Base-by-base conservation (phyloP, 805 yeast genomes). In the Metschnikowia orientalis region DNA sequence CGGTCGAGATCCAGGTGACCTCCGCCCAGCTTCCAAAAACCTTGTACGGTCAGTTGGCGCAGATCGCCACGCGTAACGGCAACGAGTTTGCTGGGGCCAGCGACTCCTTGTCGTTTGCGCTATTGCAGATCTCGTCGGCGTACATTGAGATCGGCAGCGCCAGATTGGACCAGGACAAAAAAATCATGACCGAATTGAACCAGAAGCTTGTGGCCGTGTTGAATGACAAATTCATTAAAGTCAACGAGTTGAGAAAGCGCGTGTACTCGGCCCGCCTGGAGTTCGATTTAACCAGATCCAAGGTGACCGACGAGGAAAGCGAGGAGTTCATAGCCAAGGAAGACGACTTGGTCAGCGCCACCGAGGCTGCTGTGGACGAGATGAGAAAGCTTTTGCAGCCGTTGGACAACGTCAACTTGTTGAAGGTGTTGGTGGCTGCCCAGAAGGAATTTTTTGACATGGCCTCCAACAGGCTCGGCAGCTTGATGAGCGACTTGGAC, bases 331-430 rank as follows among this genome's bases (percentile, higher is more conserved):
- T 77, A 38, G 54, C 62, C 11, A 67, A 68, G 40, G 95, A 84
- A 57, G 95, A 84, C 53, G 90, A 81, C 41, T 73, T 84, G 44
- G 92, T 84, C 21, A 74, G 79, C 45, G 85, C 87, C 16, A 83
- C 88, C 4, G 81, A 82, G 37, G 63, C 71, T 17, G 92, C 95
- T 0, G 92, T 82, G n/a, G 74, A 76, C 47, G 76, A 78, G 34
- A 82, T 84, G 92, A 77, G 81, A 56, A 75, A 71, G 44, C 64
- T 84, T 35, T 75, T 84, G 44, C 75, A 72, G 41, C 86, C 89
- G 15, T 67, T 77, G 8, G 82, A 80, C 55, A 65, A 77, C 34
- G 67, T 83, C 29, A 69, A 73, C 38, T 61, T 84, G 46, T 63
- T 84, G 44, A 79, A 79, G 50, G 61, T 80, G n/a, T 77, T 81